phyloP scores from a whole-genome alignment of 352 stramenopile species.

The Pythium graminicola region DNA sequence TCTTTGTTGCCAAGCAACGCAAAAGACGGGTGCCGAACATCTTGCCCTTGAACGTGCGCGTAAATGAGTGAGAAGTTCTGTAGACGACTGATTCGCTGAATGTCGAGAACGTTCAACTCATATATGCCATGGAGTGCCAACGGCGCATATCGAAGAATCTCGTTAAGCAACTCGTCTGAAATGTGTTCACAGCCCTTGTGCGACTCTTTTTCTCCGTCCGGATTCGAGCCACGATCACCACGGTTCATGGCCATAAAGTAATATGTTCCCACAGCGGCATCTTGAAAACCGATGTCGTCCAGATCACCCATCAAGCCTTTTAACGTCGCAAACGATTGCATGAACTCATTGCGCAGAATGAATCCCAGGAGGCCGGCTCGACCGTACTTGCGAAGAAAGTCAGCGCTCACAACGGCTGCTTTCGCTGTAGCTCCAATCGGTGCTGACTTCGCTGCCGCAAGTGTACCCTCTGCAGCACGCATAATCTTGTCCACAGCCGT shows the following conservation, averaged over 20 bases:
- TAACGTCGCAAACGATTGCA: slow-evolving; percentile 83
- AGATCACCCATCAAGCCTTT: slow-evolving; percentile 76
- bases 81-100: slow-evolving; percentile 74
- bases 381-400: slow-evolving; percentile 83
- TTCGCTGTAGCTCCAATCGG: slow-evolving; percentile 77
- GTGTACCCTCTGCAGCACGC: slow-evolving; percentile 67
- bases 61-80: slow-evolving; percentile 79
- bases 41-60: slow-evolving; percentile 73
- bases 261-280: slow-evolving; percentile 78
- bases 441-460: slow-evolving; percentile 68
- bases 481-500: slow-evolving; percentile 83
- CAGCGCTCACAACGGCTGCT: slow-evolving; percentile 77
- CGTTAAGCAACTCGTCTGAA: slow-evolving; percentile 61
- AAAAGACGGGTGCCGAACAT: slow-evolving; percentile 76
- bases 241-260: slow-evolving; percentile 89
- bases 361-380: slow-evolving; percentile 71
- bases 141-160: slow-evolving; percentile 68
- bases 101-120: slow-evolving; percentile 74
- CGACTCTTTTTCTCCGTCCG: slow-evolving; percentile 49
- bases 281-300: slow-evolving; percentile 75
- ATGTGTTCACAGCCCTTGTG: slow-evolving; percentile 52
- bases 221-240: slow-evolving; percentile 64
- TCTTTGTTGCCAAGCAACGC: slow-evolving; percentile 71
- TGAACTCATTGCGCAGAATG: slow-evolving; percentile 83
- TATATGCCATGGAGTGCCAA: slow-evolving; percentile 81